Base-by-base conservation (phyloP, 1,284 basidiomycete genomes). In the Sanguinoderma infundibulare region DNA sequence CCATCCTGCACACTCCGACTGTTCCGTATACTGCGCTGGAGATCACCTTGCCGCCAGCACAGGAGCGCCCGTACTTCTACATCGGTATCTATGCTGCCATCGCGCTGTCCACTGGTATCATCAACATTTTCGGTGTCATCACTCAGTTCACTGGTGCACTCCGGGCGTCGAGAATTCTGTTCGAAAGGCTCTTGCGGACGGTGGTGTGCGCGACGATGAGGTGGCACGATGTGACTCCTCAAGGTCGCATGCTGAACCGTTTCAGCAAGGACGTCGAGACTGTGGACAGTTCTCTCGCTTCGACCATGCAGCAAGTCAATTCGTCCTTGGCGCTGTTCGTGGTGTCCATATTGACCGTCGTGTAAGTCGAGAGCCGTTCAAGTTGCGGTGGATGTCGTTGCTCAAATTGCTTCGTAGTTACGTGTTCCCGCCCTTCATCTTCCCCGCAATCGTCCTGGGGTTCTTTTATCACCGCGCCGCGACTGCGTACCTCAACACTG, bases 201-300 rank as follows among this genome's bases (percentile, higher is more conserved):
- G 86, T 90, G n/a, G 84, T 89, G 17, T 75, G 81, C n/a, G 86
- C 87, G 17, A 87, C 85, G 2, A 83, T 85, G 81, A 75, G 83
- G 35, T 84, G 82, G 83, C 75, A 78, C 58, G 82, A 83, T 57
- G 73, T 78, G 5, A 83, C 83, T 0, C 83, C 82, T 26, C 80
- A 81, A 68, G 81, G 87, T 38, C 84, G 86, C 5, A 83, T 88
- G 78, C 75, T 89, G 30, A 89, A 89, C 71, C 80, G 87, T 0
- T 89, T 89, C 66, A 85, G 84, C 68, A 89, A 87, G 78, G 93
- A 95, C 71, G 83, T 94, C 44, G 90, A 92, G 72, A 91, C 89
- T 0, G 87, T 95, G 51, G 92, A 95, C 71, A 79, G 81, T 0
- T 86, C 86, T 0, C 76, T 95, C n/a, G 87, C 87, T 8, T 76